Conservation (phyloP, 768 basidiomycete genomes). For the Kwoniella mangroviensis region DNA sequence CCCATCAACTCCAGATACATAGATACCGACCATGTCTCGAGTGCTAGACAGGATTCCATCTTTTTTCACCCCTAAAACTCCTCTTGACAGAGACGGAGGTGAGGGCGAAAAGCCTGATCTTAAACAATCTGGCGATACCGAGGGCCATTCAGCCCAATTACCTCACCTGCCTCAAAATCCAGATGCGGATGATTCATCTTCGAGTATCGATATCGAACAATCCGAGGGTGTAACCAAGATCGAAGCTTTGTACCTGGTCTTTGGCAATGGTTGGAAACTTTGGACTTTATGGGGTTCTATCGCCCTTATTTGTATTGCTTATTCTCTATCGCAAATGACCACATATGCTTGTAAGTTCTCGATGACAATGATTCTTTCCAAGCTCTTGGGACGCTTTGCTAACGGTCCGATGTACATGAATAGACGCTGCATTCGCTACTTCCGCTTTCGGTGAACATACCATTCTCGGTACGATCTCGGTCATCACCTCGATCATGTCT, state of each 20-base stretch:
- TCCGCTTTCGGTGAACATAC: slow-evolving; percentile 52
- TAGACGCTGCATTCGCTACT: slow-evolving; percentile 43
- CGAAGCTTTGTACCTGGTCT: slow-evolving; percentile 49
- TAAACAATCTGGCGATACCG: not conserved
- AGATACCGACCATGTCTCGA: no score
- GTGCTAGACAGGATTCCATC: not conserved
- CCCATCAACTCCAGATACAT: no score
- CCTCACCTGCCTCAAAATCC: not conserved
- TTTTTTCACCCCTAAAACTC: not conserved
- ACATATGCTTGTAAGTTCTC: slow-evolving; percentile 27
- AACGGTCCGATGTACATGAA: not conserved
- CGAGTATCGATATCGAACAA: slow-evolving; percentile 25
- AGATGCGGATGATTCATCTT: not conserved
- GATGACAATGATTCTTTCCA: not conserved
- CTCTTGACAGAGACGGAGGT: not conserved
- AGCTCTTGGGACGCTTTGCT: no score
- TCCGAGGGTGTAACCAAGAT: slow-evolving; percentile 48
- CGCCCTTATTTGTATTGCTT: slow-evolving; percentile 41
- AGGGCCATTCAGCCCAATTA: not conserved
- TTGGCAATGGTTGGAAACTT: slow-evolving; percentile 44
- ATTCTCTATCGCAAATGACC: slow-evolving; percentile 32
- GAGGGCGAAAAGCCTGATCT: not conserved
- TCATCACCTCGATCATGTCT: slow-evolving; percentile 51
- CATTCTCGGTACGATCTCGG: slow-evolving; percentile 47
- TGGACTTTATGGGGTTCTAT: slow-evolving; percentile 44